Evolutionary conservation across 2,329 filamentous ascomycete species (phyloP).

Genomic region (Aspergillus sp.): DNA sequence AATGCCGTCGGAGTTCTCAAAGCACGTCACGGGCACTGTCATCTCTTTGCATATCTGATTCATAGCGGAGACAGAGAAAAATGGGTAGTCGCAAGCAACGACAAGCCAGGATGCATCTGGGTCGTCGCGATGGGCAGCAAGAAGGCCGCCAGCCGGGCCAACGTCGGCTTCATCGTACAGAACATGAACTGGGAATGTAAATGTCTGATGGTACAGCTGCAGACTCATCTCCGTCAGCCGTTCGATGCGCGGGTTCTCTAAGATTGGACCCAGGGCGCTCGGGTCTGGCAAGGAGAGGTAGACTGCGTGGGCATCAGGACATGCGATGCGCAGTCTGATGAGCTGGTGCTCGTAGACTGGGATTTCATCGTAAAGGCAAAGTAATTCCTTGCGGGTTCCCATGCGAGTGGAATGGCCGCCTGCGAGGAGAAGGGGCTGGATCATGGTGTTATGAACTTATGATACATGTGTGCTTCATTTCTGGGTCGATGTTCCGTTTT

Average conservation of each 20-base stretch:
- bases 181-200: not conserved
- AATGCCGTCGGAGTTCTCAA: conserved; percentile 28
- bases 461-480: too few relatives aligned
- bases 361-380: conserved; percentile 22
- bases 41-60: conserved; percentile 26
- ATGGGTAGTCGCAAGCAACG: conserved; percentile 35
- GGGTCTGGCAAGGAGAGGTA: conserved; percentile 24
- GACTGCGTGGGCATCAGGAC: conserved; percentile 22
- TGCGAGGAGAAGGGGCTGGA: conserved; percentile 32
- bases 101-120: conserved; percentile 32
- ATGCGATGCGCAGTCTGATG: conserved; percentile 22
- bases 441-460: not conserved
- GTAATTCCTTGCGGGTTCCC: conserved; percentile 32
- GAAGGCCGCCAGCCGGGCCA: conserved; percentile 29
- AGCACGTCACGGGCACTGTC: conserved; percentile 34
- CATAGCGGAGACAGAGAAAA: conserved; percentile 27
- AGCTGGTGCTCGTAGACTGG: conserved; percentile 30
- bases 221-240: not conserved
- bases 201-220: not conserved
- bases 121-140: conserved; percentile 29
- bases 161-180: conserved; percentile 10
- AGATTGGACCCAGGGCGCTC: not conserved
- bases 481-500: too few relatives aligned
- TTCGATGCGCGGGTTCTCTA: not conserved
- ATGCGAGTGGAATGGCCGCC: conserved; percentile 34